These are phyloP conservation scores for Schizochytrium sp. DNA, from an alignment of 108 stramenopile species.

Conservation along the genomic window DNA sequence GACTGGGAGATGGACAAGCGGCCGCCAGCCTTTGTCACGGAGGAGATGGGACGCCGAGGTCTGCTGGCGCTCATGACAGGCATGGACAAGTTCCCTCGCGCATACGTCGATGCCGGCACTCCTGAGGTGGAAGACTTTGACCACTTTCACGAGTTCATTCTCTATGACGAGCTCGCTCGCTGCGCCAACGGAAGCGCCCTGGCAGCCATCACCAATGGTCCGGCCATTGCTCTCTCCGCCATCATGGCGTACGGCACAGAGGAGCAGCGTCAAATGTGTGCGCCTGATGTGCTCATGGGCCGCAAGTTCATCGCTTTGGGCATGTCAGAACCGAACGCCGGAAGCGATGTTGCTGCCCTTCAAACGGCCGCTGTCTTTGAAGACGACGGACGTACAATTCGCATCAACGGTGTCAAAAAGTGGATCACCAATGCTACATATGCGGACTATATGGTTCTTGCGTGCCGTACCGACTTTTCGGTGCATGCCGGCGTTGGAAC, in stretches of 20 bases:
- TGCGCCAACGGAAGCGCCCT: background rate
- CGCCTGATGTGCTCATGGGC: background rate
- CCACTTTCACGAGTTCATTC: constrained; percentile 1
- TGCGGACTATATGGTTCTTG: background rate
- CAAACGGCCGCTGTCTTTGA: background rate
- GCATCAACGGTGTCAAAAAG: background rate
- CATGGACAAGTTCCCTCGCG: background rate
- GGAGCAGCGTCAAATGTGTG: background rate
- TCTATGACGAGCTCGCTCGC: constrained; percentile 1
- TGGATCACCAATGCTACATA: background rate
- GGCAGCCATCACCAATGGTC: background rate
- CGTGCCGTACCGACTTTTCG: background rate
- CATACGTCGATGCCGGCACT: background rate
- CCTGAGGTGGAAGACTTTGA: background rate
- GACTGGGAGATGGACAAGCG: background rate
- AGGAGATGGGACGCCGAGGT: background rate
- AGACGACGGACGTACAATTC: background rate
- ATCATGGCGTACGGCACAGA: background rate
- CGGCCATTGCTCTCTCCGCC: background rate
- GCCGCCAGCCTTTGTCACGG: background rate
- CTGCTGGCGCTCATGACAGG: background rate
- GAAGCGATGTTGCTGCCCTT: background rate
- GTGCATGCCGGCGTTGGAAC: background rate
- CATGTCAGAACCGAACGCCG: background rate
- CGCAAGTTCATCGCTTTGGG: background rate